Conservation (phyloP, 2,329 filamentous ascomycete genomes). For the Ceratocystis variospora region DNA sequence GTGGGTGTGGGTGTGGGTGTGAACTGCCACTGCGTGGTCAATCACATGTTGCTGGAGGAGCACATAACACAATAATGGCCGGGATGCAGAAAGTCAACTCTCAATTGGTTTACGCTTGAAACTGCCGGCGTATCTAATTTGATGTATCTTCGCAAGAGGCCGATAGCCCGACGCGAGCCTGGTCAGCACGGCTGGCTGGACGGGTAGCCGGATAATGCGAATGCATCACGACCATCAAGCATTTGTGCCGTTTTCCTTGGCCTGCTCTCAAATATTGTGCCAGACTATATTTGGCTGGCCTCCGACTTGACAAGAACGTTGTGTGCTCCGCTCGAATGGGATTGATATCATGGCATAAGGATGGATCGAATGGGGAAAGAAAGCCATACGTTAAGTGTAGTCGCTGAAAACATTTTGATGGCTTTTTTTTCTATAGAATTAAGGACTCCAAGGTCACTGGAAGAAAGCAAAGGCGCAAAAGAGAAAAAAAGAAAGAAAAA, state of each 20-base stretch:
- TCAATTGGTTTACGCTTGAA: background rate
- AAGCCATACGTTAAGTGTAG: conserved; percentile 17
- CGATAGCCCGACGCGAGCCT: background rate
- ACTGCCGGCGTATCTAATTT: background rate
- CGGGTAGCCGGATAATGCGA: background rate
- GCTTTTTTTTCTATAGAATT: conserved; percentile 10
- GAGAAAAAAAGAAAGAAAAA: conserved; percentile 5
- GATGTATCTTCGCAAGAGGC: background rate
- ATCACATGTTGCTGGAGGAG: conserved; percentile 1
- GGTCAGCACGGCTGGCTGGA: background rate
- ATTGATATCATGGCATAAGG: background rate
- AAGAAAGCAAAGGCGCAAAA: conserved; percentile 9
- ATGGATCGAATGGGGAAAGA: background rate
- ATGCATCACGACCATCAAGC: background rate
- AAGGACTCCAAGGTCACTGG: background rate
- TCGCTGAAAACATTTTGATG: conserved; percentile 17
- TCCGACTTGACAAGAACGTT: background rate
- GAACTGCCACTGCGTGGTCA: background rate
- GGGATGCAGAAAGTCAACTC: background rate
- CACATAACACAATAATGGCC: background rate
- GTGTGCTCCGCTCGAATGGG: background rate
- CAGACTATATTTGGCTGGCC: background rate
- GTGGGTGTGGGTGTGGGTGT: background rate
- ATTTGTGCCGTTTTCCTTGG: background rate
- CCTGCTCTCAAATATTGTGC: background rate